Evolutionary conservation across 1,284 basidiomycete genomes (phyloP), one percentile per base, ranked within the genome.

Genomic region (Tilletia horrida): DNA sequence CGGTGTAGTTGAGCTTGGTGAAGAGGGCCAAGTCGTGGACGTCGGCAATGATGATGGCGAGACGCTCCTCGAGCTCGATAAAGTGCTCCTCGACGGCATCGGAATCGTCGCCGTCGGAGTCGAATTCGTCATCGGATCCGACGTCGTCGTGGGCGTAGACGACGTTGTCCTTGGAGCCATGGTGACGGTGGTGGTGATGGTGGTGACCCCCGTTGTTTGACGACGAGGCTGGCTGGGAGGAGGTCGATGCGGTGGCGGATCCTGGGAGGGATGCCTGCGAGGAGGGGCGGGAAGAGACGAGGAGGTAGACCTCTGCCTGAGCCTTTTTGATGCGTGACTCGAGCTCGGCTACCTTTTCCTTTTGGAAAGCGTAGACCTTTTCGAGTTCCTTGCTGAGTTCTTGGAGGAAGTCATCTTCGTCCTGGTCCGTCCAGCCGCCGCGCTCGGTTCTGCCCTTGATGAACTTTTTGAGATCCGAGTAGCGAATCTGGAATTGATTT

Each of bases 1-100:
- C 96, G 0, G 96, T 84, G 73, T 83, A 93, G 83, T 97, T 97
- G 72, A 97, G 87, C 83, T 97, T 97, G 91, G 74, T 79, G 83
- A 93, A 95, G 65, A 95, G 84, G 13, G 95, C 94, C 31, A 99
- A 86, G 83, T 99, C 96, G 81, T 99, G 96, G 8, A 98, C 95
- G 79, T 98, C 96, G 2, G 96, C 95, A 29, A 98, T 95, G 66
- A 99, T 88, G 59, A 88, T 91, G 0, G 95, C 94, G 29, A 98
- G 91, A 80, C 96, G 92, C 79, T 97, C 94, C 83, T 98, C 94
- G 42, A 98, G 85, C 55, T 87, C 87, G 71, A 90, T 88, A 82
- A 97, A 99, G 47, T 89, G 87, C 71, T 93, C 92, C 80, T 97
- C 94, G 27, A 91, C 87, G 88, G 73, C 73, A 66, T 91, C 90